Evolutionary conservation across 345 rosid species (phyloP), one percentile per base, ranked within the genome.

Genomic region (Gossypium arboreum): DNA sequence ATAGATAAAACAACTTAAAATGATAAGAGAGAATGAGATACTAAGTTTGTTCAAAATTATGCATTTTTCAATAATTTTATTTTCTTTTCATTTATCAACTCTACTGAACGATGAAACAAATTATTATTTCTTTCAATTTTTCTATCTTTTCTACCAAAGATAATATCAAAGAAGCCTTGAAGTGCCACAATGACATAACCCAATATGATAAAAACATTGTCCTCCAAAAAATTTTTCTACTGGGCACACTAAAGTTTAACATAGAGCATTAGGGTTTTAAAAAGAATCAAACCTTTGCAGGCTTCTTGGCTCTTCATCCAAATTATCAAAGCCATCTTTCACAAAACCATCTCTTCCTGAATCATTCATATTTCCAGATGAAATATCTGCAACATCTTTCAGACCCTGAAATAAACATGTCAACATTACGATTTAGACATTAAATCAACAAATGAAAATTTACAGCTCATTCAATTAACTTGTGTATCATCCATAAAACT

Each of bases 341-440:
- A 18, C 15, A 17, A 10, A 25, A 75, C 50, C 72, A 75, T 79
- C 84, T 24, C 61, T 47, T 13, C 68, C 75, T 55, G 89, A 71
- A 75, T 73, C 61, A 29, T 66, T 68, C 59, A 65, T 27, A 43
- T 65, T 74, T 78, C 17, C 81, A 72, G 78, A 50, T 12, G 77
- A 15, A 57, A 50, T 51, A 22, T 83, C 90, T 12, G 82, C 62
- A 66, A 90, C 62, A 6, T 78, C 86, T 84, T 90, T 86, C 47
- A 88, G 87, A 73, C 94, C 92, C 94, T 88, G 85, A 65, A 74
- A 52, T 57, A 73, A 50, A 56, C 47, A 65, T 2, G 43, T 25
- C 67, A 41, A 73, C 18, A 15, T 3, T 25, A 61, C 39, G 2
- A 58, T 22, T 20, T 56, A 20, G 27, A 11, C 29, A 57, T 57